These are phyloP conservation scores for Peterozyma xylosa DNA, from an alignment of 805 yeast species.

Conservation along the genomic window DNA sequence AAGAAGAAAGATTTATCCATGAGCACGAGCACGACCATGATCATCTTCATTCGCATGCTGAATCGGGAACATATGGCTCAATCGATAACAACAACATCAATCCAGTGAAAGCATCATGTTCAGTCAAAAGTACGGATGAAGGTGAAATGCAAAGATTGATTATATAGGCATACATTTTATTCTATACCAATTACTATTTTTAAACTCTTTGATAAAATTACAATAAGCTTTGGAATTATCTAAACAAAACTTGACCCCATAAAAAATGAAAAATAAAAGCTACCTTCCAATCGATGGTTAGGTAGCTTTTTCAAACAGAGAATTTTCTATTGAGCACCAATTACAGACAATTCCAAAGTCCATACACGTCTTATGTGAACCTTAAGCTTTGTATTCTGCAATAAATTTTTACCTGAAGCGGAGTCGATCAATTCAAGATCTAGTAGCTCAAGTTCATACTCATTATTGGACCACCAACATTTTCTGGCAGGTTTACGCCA, in stretches of 20 bases:
- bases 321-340: constrained; percentile 58
- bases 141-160: constrained; percentile 7
- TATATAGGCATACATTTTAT: background rate
- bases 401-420: constrained; percentile 17
- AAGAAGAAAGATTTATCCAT: constrained; percentile 21
- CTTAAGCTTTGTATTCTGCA: constrained; percentile 40
- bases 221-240: background rate
- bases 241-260: background rate
- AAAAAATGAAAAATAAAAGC: background rate
- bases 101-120: background rate
- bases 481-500: constrained; percentile 98
- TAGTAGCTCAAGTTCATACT: constrained; percentile 34
- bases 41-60: constrained; percentile 9
- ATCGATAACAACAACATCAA: background rate
- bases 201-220: background rate
- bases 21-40: constrained; percentile 27
- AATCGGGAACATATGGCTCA: constrained; percentile 3
- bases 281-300: background rate
- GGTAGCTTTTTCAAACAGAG: background rate
- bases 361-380: constrained; percentile 91
- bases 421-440: constrained; percentile 15
- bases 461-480: constrained; percentile 92
- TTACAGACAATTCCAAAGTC: constrained; percentile 89
- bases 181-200: background rate
- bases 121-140: constrained; percentile 7